phyloP scores from a whole-genome alignment of 2,329 filamentous ascomycete genomes.

The Cadophora sp. region DNA sequence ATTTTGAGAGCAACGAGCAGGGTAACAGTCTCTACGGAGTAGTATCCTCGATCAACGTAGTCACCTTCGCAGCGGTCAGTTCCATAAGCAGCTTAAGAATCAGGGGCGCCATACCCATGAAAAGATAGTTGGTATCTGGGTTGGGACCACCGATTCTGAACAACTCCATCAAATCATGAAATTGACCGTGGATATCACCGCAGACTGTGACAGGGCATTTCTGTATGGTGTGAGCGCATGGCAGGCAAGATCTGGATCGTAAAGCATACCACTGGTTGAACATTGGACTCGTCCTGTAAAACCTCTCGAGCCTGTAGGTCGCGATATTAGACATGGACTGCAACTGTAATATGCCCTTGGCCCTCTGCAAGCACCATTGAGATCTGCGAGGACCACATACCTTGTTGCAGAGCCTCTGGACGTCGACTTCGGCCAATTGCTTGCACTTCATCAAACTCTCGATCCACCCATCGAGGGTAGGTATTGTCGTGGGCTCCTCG shows the following conservation, averaged over 20 bases:
- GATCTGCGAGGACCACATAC: slow-evolving; percentile 57
- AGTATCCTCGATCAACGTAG: slow-evolving; percentile 98
- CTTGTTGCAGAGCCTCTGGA: slow-evolving; percentile 97
- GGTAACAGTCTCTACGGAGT: slow-evolving; percentile 97
- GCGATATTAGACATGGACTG: slow-evolving; percentile 30
- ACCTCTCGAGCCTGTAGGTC: slow-evolving; percentile 85
- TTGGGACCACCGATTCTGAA: slow-evolving; percentile 99
- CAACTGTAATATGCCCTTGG: slow-evolving; percentile 12
- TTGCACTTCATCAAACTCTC: slow-evolving; percentile 99
- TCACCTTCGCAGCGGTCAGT: slow-evolving; percentile 68
- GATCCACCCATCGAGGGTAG: slow-evolving; percentile 97
- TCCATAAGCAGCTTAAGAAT: slow-evolving; percentile 3
- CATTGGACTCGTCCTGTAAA: slow-evolving; percentile 96
- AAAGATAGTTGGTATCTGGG: slow-evolving; percentile 98
- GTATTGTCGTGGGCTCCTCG: slow-evolving; percentile 86
- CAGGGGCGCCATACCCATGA: slow-evolving; percentile 83
- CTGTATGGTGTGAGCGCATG: slow-evolving; percentile 51
- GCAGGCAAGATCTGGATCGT: slow-evolving; percentile 9
- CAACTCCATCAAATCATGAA: slow-evolving; percentile 98
- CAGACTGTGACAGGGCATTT: slow-evolving; percentile 99
- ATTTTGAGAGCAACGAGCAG: slow-evolving; percentile 97
- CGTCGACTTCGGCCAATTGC: slow-evolving; percentile 92
- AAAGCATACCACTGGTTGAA: slow-evolving; percentile 89
- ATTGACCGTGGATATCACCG: slow-evolving; percentile 98
- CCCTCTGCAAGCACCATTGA: slow-evolving; percentile 23